Percentiles rank a stretch among this genome's conserved stretches.
Conservation (phyloP, 2,329 filamentous ascomycete genomes). For the Catunica adiposa region DNA sequence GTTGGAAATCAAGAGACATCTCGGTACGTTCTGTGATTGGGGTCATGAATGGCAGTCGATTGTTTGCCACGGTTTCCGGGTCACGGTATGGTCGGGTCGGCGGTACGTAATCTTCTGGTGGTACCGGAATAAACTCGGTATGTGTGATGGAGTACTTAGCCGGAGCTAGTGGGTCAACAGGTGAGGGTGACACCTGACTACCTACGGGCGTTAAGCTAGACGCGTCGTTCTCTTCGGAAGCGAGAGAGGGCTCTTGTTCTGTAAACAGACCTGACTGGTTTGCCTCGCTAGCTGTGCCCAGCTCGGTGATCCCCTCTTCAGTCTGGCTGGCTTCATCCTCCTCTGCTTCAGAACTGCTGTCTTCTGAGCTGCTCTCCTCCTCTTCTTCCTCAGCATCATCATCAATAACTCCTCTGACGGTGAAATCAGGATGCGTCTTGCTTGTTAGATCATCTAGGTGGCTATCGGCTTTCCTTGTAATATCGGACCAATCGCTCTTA, state of each 20-base stretch:
- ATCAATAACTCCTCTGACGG: slow-evolving; percentile 19
- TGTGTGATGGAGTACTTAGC: slow-evolving; percentile 34
- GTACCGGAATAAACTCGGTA: slow-evolving; percentile 59
- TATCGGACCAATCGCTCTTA: slow-evolving; percentile 75
- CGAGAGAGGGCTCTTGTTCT: slow-evolving; percentile 9
- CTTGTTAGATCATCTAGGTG: slow-evolving; percentile 26
- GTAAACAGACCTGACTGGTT: slow-evolving; percentile 17
- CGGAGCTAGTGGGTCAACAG: not conserved
- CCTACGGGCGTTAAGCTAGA: not conserved
- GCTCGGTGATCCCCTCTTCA: slow-evolving; percentile 21
- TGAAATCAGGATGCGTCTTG: slow-evolving; percentile 30
- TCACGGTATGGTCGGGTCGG: slow-evolving; percentile 69
- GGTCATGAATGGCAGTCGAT: slow-evolving; percentile 93
- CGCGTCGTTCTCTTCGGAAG: not conserved
- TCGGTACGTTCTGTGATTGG: slow-evolving; percentile 95
- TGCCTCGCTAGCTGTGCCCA: slow-evolving; percentile 24
- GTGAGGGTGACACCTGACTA: not conserved
- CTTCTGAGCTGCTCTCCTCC: slow-evolving; percentile 3
- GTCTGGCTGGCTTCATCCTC: not conserved
- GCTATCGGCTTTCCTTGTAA: slow-evolving; percentile 45
- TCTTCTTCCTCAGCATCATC: slow-evolving; percentile 23
- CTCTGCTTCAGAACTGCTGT: slow-evolving; percentile 1
- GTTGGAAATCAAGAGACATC: slow-evolving; percentile 53
- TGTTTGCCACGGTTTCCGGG: slow-evolving; percentile 64
- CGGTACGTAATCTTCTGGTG: slow-evolving; percentile 73